Conservation (phyloP, 2,329 filamentous ascomycete genomes). For the Emmonsiellopsis sp. region DNA sequence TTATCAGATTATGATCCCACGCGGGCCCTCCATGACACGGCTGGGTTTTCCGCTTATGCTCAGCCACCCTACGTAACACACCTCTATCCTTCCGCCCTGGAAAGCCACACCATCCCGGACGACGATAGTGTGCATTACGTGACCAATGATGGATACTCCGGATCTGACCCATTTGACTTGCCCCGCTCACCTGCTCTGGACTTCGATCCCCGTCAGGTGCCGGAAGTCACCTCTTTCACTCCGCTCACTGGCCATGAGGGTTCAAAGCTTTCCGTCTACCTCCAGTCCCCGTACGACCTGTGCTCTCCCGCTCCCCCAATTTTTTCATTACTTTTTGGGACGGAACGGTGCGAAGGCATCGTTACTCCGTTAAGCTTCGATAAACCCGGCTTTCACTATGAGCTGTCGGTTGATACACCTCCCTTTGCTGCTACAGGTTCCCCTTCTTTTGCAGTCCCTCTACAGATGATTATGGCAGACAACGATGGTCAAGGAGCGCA, state of each 20-base stretch:
- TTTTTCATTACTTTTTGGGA: slow-evolving; percentile 68
- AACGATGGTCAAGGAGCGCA: slow-evolving; percentile 43
- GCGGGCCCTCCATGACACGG: slow-evolving; percentile 30
- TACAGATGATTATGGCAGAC: slow-evolving; percentile 53
- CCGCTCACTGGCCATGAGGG: slow-evolving; percentile 61
- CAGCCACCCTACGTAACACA: slow-evolving; percentile 32
- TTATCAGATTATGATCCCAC: slow-evolving; percentile 29
- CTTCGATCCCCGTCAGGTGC: slow-evolving; percentile 49
- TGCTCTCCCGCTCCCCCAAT: slow-evolving; percentile 44
- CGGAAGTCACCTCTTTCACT: slow-evolving; percentile 59
- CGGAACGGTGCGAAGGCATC: slow-evolving; percentile 60
- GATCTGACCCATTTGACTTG: slow-evolving; percentile 46
- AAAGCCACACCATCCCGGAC: slow-evolving; percentile 32
- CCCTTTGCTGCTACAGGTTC: slow-evolving; percentile 50
- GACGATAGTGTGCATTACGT: slow-evolving; percentile 33
- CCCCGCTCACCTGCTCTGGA: slow-evolving; percentile 59
- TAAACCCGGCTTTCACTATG: slow-evolving; percentile 58
- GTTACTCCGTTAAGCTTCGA: slow-evolving; percentile 52
- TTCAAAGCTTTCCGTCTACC: slow-evolving; percentile 62
- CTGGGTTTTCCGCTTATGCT: slow-evolving; percentile 32
- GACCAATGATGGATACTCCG: slow-evolving; percentile 28
- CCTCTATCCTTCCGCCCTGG: slow-evolving; percentile 32
- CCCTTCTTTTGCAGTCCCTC: slow-evolving; percentile 46
- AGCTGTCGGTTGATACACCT: slow-evolving; percentile 64
- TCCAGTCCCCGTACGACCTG: slow-evolving; percentile 68